Evolutionary conservation across 108 stramenopile species (phyloP).

Genomic region (Chaetoceros muelleri): DNA sequence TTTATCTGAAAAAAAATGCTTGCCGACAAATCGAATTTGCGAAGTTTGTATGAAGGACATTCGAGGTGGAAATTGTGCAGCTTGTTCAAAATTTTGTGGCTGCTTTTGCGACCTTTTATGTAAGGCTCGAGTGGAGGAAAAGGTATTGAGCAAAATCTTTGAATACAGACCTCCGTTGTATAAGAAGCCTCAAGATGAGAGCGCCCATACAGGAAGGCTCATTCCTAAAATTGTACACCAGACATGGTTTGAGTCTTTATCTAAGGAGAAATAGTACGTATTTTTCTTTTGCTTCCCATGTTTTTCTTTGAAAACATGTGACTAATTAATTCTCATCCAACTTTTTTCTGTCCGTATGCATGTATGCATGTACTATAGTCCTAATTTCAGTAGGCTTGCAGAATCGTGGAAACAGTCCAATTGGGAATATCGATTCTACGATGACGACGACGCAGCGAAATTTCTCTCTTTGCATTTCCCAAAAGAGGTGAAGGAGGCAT

Average conservation of each 20-base stretch:
- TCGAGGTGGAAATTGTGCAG: conserved; percentile 42
- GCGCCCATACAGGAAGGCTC: conserved; percentile 12
- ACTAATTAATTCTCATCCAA: not conserved
- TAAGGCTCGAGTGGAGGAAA: conserved; percentile 32
- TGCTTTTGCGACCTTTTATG: conserved; percentile 70
- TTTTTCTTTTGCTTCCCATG: not conserved
- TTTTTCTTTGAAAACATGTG: not conserved
- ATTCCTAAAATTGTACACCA: conserved; percentile 76
- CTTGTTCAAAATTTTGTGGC: conserved; percentile 31
- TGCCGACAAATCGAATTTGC: conserved; percentile 37
- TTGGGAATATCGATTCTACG: conserved; percentile 54
- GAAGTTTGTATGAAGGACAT: conserved; percentile 58
- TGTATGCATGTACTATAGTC: conserved; percentile 33
- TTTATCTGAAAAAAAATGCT: conserved; percentile 29
- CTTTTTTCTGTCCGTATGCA: conserved; percentile 21
- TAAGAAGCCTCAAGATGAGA: conserved; percentile 29
- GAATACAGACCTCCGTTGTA: conserved; percentile 40
- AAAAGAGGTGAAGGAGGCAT: conserved; percentile 45
- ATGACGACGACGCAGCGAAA: conserved; percentile 33
- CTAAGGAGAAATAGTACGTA: conserved; percentile 25
- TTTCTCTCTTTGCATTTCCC: conserved; percentile 50
- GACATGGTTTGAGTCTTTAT: conserved; percentile 49
- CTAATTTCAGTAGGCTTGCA: conserved; percentile 51
- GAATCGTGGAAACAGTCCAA: conserved; percentile 46
- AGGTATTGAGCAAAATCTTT: conserved; percentile 47